Percentiles rank a stretch among this genome's conserved stretches.
phyloP scores from a whole-genome alignment of 2,329 filamentous ascomycete species.

The Drechslerella coelobrocha region DNA sequence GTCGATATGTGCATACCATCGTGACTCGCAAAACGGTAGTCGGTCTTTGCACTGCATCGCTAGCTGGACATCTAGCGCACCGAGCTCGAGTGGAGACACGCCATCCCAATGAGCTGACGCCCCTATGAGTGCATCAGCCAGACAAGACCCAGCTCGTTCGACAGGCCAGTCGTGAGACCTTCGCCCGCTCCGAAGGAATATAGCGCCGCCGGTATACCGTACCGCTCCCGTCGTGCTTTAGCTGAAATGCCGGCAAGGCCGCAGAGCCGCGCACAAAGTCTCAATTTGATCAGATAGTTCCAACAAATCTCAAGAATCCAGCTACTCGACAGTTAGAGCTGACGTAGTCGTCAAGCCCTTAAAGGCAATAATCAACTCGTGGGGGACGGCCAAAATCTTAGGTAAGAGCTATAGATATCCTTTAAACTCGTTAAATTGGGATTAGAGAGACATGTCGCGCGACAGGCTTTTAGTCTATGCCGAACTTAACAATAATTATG shows the following conservation, averaged over 20 bases:
- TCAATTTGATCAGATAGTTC: neutral
- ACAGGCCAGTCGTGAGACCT: neutral
- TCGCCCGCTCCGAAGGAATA: slow-evolving; percentile 31
- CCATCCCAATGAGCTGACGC: neutral
- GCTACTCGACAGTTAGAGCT: neutral
- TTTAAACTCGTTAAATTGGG: neutral
- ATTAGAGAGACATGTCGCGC: slow-evolving; percentile 1
- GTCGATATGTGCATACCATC: slow-evolving; percentile 2
- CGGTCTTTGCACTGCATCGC: neutral
- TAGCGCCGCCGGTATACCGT: slow-evolving; percentile 33
- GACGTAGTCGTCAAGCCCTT: neutral
- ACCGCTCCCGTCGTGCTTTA: slow-evolving; percentile 47
- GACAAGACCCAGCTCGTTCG: neutral
- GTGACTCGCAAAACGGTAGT: neutral
- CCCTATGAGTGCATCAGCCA: neutral
- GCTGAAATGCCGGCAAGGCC: slow-evolving; percentile 32
- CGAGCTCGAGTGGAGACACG: slow-evolving; percentile 1
- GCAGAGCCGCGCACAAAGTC: slow-evolving; percentile 28
- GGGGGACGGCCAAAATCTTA: neutral
- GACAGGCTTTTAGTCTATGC: neutral
- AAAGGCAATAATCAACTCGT: neutral
- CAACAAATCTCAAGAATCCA: neutral
- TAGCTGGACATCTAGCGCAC: neutral
- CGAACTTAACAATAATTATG: no score
- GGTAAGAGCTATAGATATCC: neutral